Percentiles rank a stretch among this genome's conserved stretches.
These are phyloP conservation scores for Digitaria exilis DNA, from an alignment of 202 grass and related monocot genomes.

Conservation along the genomic window DNA sequence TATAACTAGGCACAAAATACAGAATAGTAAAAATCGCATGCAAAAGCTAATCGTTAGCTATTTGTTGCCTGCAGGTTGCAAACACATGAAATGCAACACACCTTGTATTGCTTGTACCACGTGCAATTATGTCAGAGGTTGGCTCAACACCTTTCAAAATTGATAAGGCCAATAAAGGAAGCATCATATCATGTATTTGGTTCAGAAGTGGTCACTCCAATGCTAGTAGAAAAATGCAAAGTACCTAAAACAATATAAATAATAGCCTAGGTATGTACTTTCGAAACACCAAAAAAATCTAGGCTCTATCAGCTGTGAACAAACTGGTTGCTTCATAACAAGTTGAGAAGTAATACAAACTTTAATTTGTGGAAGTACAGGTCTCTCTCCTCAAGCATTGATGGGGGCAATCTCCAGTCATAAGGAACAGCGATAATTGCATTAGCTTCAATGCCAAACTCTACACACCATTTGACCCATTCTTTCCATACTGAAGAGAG, in stretches of 20 bases:
- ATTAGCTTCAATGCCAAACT: slow-evolving; percentile 98
- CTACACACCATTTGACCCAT: slow-evolving; percentile 98
- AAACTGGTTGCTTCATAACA: slow-evolving; percentile 26
- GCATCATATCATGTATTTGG: slow-evolving; percentile 3
- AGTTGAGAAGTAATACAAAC: slow-evolving; percentile 52
- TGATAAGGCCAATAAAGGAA: neutral
- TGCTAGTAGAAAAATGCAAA: slow-evolving; percentile 2
- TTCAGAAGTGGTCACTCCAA: slow-evolving; percentile 8
- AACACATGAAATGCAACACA: neutral
- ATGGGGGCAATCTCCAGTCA: slow-evolving; percentile 90
- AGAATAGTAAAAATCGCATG: neutral
- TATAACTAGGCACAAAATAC: slow-evolving; percentile 9
- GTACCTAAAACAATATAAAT: neutral
- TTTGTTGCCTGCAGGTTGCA: neutral
- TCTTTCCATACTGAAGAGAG: slow-evolving; percentile 98
- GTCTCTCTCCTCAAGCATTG: slow-evolving; percentile 88
- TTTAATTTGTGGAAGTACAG: slow-evolving; percentile 99
- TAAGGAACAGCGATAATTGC: slow-evolving; percentile 94
- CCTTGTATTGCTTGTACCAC: neutral
- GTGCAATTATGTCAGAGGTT: neutral
- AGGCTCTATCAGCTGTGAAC: neutral
- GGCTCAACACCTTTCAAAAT: neutral
- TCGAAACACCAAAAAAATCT: slow-evolving; percentile 12
- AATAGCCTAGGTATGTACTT: slow-evolving; percentile 6
- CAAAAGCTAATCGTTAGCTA: slow-evolving; percentile 24